Percentiles rank a stretch among this genome's conserved stretches.
Conservation (phyloP, 2,329 filamentous ascomycete genomes). For the Clonostachys rhizophaga region DNA sequence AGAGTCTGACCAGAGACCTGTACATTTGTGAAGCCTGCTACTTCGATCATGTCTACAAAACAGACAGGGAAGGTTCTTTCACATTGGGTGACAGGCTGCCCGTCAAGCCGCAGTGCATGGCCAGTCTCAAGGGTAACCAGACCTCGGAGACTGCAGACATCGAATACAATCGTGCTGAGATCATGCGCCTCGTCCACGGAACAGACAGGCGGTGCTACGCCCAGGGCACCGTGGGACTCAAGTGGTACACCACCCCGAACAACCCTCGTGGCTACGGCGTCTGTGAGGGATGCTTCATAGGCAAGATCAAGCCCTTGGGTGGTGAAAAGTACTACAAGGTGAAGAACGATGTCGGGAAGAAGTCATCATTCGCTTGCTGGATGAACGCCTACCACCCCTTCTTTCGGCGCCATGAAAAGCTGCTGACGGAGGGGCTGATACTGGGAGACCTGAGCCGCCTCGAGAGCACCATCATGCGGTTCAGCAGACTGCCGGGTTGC, state of each 20-base stretch:
- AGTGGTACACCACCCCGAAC: constrained; percentile 2
- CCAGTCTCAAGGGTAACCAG: constrained; percentile 1
- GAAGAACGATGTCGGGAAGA: constrained; percentile 1
- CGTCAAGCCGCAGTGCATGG: constrained; percentile 1
- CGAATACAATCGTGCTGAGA: constrained; percentile 1
- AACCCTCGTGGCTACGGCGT: constrained; percentile 1
- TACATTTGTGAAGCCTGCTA: constrained; percentile 2
- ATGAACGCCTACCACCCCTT: constrained; percentile 3
- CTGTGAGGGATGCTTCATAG: constrained; percentile 1
- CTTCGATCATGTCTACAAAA: constrained; percentile 3
- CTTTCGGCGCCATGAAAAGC: constrained; percentile 1
- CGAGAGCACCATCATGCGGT: background rate
- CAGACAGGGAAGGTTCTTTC: background rate
- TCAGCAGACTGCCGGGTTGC: background rate
- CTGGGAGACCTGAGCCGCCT: constrained; percentile 1
- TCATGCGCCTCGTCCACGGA: constrained; percentile 2
- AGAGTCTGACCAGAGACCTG: background rate
- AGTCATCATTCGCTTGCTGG: constrained; percentile 1
- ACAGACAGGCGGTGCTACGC: constrained; percentile 2
- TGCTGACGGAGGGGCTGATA: constrained; percentile 1
- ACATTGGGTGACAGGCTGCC: background rate
- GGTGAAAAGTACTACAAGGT: background rate
- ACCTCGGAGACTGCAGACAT: background rate
- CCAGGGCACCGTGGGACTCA: constrained; percentile 2
- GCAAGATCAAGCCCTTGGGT: constrained; percentile 1